Percentiles rank a stretch among this genome's conserved stretches.
phyloP scores from a whole-genome alignment of 257 asterid species.

The Verbena officinalis region DNA sequence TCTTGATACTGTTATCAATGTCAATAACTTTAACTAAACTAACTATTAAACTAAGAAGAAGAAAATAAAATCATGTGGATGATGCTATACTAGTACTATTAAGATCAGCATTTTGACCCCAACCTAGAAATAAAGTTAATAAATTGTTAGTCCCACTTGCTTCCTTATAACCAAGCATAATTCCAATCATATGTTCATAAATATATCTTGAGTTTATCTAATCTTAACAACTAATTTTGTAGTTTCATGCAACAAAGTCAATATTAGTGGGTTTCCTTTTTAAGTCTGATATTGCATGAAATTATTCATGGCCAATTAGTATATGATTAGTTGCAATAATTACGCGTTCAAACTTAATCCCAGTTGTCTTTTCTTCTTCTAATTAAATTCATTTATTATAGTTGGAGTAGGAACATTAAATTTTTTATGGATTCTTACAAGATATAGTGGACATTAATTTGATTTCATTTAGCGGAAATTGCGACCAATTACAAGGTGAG shows the following conservation, averaged over 20 bases:
- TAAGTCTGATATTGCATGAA: constrained; percentile 26
- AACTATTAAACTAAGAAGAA: not conserved
- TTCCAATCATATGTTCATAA: constrained; percentile 20
- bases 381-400: not conserved
- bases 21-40: constrained; percentile 18
- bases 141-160: constrained; percentile 36
- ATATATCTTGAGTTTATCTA: constrained; percentile 24
- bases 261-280: constrained; percentile 31
- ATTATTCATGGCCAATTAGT: constrained; percentile 8
- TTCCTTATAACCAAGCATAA: constrained; percentile 23
- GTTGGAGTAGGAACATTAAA: not conserved
- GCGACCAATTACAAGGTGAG: no score
- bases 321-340: constrained; percentile 5
- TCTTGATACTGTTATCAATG: constrained; percentile 20
- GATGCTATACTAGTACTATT: constrained; percentile 11
- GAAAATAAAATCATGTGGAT: not conserved
- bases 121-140: constrained; percentile 6
- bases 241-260: constrained; percentile 59
- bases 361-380: constrained; percentile 43
- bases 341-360: constrained; percentile 27
- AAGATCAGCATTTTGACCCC: constrained; percentile 2
- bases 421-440: no score
- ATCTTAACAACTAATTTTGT: constrained; percentile 54
- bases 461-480: no score
- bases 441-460: no score